Conservation (phyloP, 805 yeast species). For the Ogataea salicorniae region DNA sequence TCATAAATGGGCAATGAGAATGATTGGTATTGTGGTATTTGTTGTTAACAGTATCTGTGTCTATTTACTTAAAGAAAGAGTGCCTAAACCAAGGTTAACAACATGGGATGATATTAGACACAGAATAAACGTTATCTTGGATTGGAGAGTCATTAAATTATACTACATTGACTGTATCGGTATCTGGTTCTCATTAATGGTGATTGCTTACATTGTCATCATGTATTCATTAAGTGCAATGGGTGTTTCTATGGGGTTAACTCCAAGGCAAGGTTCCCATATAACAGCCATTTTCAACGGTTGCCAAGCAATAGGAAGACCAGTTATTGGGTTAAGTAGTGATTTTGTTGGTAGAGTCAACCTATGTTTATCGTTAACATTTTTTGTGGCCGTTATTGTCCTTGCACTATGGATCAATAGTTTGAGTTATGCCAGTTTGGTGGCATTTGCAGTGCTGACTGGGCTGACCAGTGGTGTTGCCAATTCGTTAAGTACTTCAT, state of each 20-base stretch:
- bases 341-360: conserved; percentile 42
- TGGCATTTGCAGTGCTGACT: conserved; percentile 31
- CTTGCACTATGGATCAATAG: conserved; percentile 38
- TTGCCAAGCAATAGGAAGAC: conserved; percentile 42
- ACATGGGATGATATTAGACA: not conserved
- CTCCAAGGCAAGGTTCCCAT: conserved; percentile 37
- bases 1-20: conserved; percentile 40
- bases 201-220: conserved; percentile 36
- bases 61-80: conserved; percentile 40
- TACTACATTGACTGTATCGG: conserved; percentile 4
- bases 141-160: conserved; percentile 3
- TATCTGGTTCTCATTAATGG: conserved; percentile 25
- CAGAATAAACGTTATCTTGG: conserved; percentile 2
- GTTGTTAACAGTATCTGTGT: conserved; percentile 36
- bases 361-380: conserved; percentile 30
- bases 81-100: not conserved
- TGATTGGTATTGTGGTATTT: conserved; percentile 34
- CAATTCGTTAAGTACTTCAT: conserved; percentile 16
- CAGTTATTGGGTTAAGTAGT: conserved; percentile 38
- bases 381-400: conserved; percentile 29
- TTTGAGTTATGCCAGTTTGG: conserved; percentile 29
- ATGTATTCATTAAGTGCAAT: conserved; percentile 41
- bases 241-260: conserved; percentile 40
- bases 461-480: conserved; percentile 42
- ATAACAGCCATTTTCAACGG: conserved; percentile 38